Percentiles rank a stretch among this genome's conserved stretches.
These are phyloP conservation scores for Stereum hirsutum DNA, from an alignment of 1,284 basidiomycete genomes.

Conservation along the genomic window DNA sequence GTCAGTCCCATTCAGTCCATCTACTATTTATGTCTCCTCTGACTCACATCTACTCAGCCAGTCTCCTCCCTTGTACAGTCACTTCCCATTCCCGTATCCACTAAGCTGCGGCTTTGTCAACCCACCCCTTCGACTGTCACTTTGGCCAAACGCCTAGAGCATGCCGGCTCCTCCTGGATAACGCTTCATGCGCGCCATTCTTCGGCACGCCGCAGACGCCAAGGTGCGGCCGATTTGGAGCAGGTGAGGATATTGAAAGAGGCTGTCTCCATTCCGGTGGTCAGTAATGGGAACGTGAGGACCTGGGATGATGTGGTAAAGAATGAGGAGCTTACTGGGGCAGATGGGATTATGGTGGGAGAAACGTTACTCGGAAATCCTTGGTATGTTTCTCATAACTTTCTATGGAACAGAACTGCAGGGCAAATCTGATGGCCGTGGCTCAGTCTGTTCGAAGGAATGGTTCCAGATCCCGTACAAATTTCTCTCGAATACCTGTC, in stretches of 20 bases:
- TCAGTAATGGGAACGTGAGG: slow-evolving; percentile 74
- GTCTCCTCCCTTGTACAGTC: slow-evolving; percentile 52
- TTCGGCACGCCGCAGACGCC: slow-evolving; percentile 53
- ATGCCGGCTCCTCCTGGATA: slow-evolving; percentile 54
- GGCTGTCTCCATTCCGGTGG: slow-evolving; percentile 41
- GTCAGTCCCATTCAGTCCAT: slow-evolving; percentile 23
- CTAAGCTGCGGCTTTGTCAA: slow-evolving; percentile 40
- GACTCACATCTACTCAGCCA: slow-evolving; percentile 16
- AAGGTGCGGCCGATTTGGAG: slow-evolving; percentile 57
- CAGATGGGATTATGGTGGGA: slow-evolving; percentile 72
- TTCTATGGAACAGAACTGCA: background rate
- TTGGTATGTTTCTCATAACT: slow-evolving; percentile 30
- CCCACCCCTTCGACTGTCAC: slow-evolving; percentile 44
- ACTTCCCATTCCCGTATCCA: slow-evolving; percentile 50
- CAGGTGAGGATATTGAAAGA: slow-evolving; percentile 48
- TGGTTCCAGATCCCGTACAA: slow-evolving; percentile 46
- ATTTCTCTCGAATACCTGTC: slow-evolving; percentile 58
- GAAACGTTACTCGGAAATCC: slow-evolving; percentile 65
- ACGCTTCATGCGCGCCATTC: slow-evolving; percentile 67
- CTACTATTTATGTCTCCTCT: background rate
- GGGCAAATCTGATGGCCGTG: no score
- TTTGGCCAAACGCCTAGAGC: slow-evolving; percentile 47
- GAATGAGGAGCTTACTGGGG: slow-evolving; percentile 49
- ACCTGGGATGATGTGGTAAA: slow-evolving; percentile 41
- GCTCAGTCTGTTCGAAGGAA: slow-evolving; percentile 40